phyloP scores from a whole-genome alignment of 805 yeast genomes.

The Kluyveromyces lactis region DNA sequence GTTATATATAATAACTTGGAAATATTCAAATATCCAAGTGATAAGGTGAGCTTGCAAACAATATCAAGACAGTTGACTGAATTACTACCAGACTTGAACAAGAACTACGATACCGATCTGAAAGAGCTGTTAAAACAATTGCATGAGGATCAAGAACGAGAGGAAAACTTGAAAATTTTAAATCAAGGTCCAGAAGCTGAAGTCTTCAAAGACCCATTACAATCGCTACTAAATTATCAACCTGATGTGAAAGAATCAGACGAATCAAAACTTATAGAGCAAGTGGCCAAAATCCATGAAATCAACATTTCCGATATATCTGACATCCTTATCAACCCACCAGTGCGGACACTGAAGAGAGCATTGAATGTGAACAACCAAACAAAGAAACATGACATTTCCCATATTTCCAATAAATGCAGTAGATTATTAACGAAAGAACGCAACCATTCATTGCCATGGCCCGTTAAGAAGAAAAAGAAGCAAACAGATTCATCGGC shows the following conservation, averaged over 20 bases:
- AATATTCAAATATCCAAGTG: constrained; percentile 16
- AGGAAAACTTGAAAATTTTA: neutral
- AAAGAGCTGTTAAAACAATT: constrained; percentile 5
- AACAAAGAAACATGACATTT: constrained; percentile 14
- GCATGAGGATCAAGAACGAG: neutral
- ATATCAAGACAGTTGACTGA: constrained; percentile 6
- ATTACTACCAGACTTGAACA: constrained; percentile 1
- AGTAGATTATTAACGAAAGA: constrained; percentile 17
- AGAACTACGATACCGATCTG: neutral
- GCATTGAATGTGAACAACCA: constrained; percentile 8
- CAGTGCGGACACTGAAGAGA: neutral
- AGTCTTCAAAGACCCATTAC: neutral
- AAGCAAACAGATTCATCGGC: neutral
- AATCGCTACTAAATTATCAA: neutral
- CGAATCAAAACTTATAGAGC: constrained; percentile 5
- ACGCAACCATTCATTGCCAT: constrained; percentile 13
- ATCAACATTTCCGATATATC: constrained; percentile 19
- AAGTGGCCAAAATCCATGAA: constrained; percentile 15
- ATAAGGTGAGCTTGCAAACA: constrained; percentile 7
- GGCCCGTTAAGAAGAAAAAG: constrained; percentile 16
- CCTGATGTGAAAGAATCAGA: neutral
- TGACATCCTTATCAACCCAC: constrained; percentile 9
- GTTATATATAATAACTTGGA: constrained; percentile 15
- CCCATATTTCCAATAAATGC: constrained; percentile 16
- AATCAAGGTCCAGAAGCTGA: neutral